These are phyloP conservation scores for Erigeron canadensis DNA, from an alignment of 129 eudicot genomes.

Conservation along the genomic window DNA sequence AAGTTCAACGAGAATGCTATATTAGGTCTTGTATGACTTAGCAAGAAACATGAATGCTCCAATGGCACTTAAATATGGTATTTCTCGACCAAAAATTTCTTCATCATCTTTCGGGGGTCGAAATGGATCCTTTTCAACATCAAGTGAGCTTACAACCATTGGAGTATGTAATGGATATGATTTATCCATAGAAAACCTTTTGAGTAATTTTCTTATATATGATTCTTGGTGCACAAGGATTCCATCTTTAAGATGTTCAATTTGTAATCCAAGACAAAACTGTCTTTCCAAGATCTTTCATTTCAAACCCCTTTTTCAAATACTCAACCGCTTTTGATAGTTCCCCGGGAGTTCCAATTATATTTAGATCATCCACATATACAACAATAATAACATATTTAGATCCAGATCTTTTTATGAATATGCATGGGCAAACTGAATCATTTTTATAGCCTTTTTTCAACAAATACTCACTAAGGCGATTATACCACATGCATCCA, in stretches of 20 bases:
- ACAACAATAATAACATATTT: not conserved
- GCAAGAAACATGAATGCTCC: too few species aligned
- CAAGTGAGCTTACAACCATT: too few species aligned
- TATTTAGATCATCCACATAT: not conserved
- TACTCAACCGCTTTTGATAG: not conserved
- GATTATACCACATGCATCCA: not conserved
- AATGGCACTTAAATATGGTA: too few species aligned
- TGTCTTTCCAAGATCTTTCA: slow-evolving; percentile 5
- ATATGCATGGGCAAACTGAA: not conserved
- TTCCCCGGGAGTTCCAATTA: not conserved
- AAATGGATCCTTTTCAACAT: too few species aligned
- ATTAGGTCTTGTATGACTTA: too few species aligned
- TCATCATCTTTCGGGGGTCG: too few species aligned
- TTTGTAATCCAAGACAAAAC: not conserved
- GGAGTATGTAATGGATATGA: not conserved
- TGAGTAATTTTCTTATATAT: not conserved
- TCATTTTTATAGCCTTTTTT: too few species aligned
- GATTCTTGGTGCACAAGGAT: not conserved
- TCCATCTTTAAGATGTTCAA: not conserved
- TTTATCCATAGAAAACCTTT: not conserved
- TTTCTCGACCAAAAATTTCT: too few species aligned
- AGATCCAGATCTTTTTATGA: not conserved
- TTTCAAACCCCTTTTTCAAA: not conserved
- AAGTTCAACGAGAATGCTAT: too few species aligned
- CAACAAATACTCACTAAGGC: not conserved